phyloP scores from a whole-genome alignment of 192 early-diverging fungal genomes.

The Entrophospora sp. region DNA sequence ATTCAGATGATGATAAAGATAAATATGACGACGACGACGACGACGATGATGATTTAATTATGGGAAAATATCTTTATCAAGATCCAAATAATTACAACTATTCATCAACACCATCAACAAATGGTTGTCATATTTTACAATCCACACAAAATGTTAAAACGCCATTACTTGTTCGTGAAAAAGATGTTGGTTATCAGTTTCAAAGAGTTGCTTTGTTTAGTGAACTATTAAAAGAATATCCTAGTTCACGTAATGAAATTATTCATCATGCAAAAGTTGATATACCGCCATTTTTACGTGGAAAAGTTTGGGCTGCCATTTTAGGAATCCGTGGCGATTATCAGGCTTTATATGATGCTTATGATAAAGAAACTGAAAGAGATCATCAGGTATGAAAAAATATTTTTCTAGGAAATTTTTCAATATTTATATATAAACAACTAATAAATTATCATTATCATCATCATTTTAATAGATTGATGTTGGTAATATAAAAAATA shows the following conservation, averaged over 20 bases:
- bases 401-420: neutral
- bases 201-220: conserved; percentile 46
- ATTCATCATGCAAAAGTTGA: conserved; percentile 52
- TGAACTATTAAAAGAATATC: conserved; percentile 46
- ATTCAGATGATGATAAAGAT: conserved; percentile 15
- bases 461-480: conserved; percentile 8
- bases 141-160: conserved; percentile 31
- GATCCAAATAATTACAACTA: neutral
- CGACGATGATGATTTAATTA: conserved; percentile 23
- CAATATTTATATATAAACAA: neutral
- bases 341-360: conserved; percentile 38
- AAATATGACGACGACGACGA: too few species aligned
- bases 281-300: conserved; percentile 51
- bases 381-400: conserved; percentile 47
- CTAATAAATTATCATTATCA: conserved; percentile 4
- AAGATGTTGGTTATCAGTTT: conserved; percentile 52
- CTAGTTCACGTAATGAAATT: conserved; percentile 45
- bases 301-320: conserved; percentile 59
- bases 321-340: conserved; percentile 49
- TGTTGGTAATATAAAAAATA: conserved; percentile 16
- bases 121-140: conserved; percentile 15
- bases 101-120: neutral
- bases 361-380: conserved; percentile 44
- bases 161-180: conserved; percentile 43
- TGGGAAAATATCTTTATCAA: conserved; percentile 1